Percentiles rank a stretch among this genome's conserved stretches.
Evolutionary conservation across 495 filamentous ascomycete species (phyloP).

Genomic region (Trichocladium uniseriatum): DNA sequence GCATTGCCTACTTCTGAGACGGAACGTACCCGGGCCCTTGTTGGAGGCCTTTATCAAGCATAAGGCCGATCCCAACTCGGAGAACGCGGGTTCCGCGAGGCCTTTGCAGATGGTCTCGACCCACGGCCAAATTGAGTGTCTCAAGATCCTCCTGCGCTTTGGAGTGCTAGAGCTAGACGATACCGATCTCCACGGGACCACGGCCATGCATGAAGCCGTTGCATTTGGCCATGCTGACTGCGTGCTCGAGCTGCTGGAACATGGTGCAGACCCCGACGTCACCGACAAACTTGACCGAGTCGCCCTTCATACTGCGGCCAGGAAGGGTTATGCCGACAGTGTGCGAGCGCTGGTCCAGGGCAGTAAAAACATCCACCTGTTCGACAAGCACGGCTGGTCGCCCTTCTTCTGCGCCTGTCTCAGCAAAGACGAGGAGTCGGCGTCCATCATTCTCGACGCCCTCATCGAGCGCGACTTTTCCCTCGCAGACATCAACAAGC

Average conservation of each 20-base stretch:
- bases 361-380: constrained; percentile 35
- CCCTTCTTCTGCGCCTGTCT: constrained; percentile 19
- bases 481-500: constrained; percentile 20
- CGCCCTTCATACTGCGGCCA: constrained; percentile 44
- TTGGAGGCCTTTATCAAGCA: constrained; percentile 13
- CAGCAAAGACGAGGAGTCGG: constrained; percentile 7
- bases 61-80: constrained; percentile 10
- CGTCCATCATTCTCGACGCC: constrained; percentile 13
- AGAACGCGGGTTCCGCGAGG: constrained; percentile 1
- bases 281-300: constrained; percentile 42
- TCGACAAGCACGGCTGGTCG: constrained; percentile 14
- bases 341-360: constrained; percentile 40
- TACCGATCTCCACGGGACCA: constrained; percentile 12
- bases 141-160: constrained; percentile 9
- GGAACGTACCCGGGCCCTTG: not conserved
- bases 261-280: constrained; percentile 29
- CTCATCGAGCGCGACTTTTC: constrained; percentile 8
- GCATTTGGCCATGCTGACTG: not conserved
- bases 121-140: constrained; percentile 6
- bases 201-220: constrained; percentile 14
- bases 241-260: constrained; percentile 10
- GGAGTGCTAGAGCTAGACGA: constrained; percentile 17
- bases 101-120: constrained; percentile 4
- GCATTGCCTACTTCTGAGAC: constrained; percentile 2
- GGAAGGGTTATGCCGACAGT: constrained; percentile 36